A percentile compares a stretch with the other conserved stretches of the same genome.
Conservation (phyloP, 805 yeast genomes). For the Cyberlindnera samutprakarnensis region DNA sequence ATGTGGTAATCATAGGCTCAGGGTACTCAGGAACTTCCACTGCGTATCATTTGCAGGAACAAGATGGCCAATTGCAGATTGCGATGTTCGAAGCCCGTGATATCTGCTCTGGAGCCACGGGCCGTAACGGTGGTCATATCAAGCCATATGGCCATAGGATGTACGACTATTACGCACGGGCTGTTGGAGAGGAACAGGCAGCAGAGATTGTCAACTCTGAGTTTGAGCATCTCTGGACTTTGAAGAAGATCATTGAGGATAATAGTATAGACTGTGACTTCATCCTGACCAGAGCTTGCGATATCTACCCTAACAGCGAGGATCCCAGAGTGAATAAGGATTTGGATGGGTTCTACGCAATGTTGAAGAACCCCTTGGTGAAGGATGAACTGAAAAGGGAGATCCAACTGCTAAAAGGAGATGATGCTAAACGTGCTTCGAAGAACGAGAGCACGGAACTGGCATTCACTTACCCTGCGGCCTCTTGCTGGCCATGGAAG, state of each 20-base stretch:
- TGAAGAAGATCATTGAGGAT: slow-evolving; percentile 27
- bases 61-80: slow-evolving; percentile 18
- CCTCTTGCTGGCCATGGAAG: slow-evolving; percentile 38
- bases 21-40: slow-evolving; percentile 39
- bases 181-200: slow-evolving; percentile 19
- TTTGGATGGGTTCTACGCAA: slow-evolving; percentile 10
- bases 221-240: slow-evolving; percentile 24
- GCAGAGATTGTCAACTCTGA: slow-evolving; percentile 33
- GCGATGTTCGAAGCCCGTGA: slow-evolving; percentile 35
- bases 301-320: slow-evolving; percentile 23
- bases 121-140: slow-evolving; percentile 43
- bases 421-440: slow-evolving; percentile 39
- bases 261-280: slow-evolving; percentile 32
- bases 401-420: slow-evolving; percentile 27
- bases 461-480: slow-evolving; percentile 39
- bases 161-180: slow-evolving; percentile 5
- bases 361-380: slow-evolving; percentile 24
- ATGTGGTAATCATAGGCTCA: slow-evolving; percentile 35
- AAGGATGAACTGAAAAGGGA: slow-evolving; percentile 23
- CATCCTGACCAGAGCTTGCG: slow-evolving; percentile 27
- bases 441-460: slow-evolving; percentile 86
- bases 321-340: slow-evolving; percentile 14
- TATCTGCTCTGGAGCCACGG: slow-evolving; percentile 37
- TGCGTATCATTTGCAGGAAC: slow-evolving; percentile 28
- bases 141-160: slow-evolving; percentile 26